Conservation (phyloP, 2,329 filamentous ascomycete species). For the Helminthosporium solani region DNA sequence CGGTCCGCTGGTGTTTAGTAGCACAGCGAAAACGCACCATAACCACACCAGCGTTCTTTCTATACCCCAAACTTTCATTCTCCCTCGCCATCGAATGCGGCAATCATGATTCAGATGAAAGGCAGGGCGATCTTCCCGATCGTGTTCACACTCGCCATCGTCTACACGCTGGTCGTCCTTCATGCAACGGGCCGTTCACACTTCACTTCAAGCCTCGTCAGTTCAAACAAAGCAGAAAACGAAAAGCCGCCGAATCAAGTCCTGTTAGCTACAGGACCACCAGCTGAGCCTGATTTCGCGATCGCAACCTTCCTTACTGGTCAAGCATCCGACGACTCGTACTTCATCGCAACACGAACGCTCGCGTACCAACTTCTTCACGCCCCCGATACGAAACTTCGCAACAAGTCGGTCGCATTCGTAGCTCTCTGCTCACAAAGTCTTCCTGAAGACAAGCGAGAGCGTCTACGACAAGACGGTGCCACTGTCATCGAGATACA, state of each 20-base stretch:
- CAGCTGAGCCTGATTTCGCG: slow-evolving; percentile 21
- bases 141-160: not conserved
- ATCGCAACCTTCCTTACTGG: slow-evolving; percentile 45
- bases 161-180: not conserved
- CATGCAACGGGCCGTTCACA: not conserved
- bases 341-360: slow-evolving; percentile 44
- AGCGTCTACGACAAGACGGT: slow-evolving; percentile 41
- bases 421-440: slow-evolving; percentile 41
- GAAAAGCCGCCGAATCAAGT: not conserved
- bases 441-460: slow-evolving; percentile 15
- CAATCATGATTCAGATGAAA: not conserved
- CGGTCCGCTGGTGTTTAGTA: not conserved
- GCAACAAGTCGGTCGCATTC: slow-evolving; percentile 35
- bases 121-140: not conserved
- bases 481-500: slow-evolving; percentile 43
- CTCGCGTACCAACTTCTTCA: slow-evolving; percentile 48
- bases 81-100: not conserved
- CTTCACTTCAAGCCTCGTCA: not conserved
- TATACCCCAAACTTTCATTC: not conserved
- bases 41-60: too few relatives aligned
- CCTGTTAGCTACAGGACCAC: not conserved
- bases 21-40: not conserved
- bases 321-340: slow-evolving; percentile 30
- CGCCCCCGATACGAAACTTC: slow-evolving; percentile 37
- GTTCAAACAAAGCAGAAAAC: not conserved